Percentiles rank a stretch among this genome's conserved stretches.
phyloP scores from a whole-genome alignment of 768 basidiomycete species.

The Trametes sanguinea region DNA sequence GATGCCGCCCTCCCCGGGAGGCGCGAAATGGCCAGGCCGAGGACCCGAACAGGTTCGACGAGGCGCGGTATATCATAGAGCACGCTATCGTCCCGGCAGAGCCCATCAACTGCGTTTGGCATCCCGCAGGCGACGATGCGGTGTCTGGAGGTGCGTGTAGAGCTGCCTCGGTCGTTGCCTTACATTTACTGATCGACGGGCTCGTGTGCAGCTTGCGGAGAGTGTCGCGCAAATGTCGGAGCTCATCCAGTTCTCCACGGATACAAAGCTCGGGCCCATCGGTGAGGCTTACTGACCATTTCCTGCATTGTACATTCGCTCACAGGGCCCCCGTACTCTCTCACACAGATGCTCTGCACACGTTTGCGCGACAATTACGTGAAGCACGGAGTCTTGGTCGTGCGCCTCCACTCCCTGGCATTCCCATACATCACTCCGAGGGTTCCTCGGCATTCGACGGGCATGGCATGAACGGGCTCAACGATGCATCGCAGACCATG shows the following conservation, averaged over 20 bases:
- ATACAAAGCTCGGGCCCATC: conserved; percentile 57
- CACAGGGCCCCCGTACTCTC: too few relatives aligned
- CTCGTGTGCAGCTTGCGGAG: conserved; percentile 62
- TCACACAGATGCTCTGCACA: conserved; percentile 43
- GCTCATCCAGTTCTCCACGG: conserved; percentile 64
- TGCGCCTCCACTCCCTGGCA: neutral
- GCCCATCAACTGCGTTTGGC: conserved; percentile 85
- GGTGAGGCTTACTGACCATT: conserved; percentile 34
- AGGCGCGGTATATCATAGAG: conserved; percentile 61
- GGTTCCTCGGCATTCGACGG: conserved; percentile 9
- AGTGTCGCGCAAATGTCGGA: conserved; percentile 81
- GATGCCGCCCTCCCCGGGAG: conserved; percentile 22
- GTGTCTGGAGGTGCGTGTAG: conserved; percentile 69
- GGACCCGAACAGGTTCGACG: conserved; percentile 61
- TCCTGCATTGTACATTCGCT: too few relatives aligned
- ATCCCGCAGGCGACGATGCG: conserved; percentile 90
- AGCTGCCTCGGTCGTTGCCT: neutral
- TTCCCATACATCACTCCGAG: conserved; percentile 5
- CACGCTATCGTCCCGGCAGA: conserved; percentile 73
- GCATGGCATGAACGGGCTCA: conserved; percentile 13
- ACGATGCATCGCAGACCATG: conserved; percentile 5
- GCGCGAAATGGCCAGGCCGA: conserved; percentile 40
- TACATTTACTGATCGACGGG: conserved; percentile 8
- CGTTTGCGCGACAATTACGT: conserved; percentile 43
- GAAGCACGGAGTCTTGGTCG: conserved; percentile 27